phyloP scores from a whole-genome alignment of 805 yeast genomes.

The Ogataea saltuana region DNA sequence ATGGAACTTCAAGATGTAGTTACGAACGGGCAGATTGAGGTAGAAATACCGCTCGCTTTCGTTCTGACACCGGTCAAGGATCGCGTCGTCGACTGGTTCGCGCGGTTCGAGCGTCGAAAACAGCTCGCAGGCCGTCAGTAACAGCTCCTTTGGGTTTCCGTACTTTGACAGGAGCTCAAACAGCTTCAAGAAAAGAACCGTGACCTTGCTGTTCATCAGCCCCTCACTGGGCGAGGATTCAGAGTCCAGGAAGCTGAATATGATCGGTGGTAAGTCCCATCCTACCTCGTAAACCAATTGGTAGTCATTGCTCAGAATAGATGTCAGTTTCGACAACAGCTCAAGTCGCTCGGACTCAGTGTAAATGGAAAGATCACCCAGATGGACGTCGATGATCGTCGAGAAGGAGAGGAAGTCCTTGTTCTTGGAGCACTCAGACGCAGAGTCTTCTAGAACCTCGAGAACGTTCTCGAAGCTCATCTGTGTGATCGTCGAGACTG shows the following conservation, averaged over 20 bases:
- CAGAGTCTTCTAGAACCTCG: conserved; percentile 27
- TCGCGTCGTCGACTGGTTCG: conserved; percentile 7
- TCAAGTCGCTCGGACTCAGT: conserved; percentile 48
- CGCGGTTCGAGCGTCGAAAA: conserved; percentile 39
- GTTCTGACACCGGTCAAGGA: conserved; percentile 2
- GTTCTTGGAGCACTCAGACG: conserved; percentile 38
- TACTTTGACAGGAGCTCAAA: conserved; percentile 64
- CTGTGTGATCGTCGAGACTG: conserved; percentile 15
- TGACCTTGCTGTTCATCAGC: conserved; percentile 43
- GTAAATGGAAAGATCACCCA: conserved; percentile 49
- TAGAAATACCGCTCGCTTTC: conserved; percentile 19
- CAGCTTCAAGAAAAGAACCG: conserved; percentile 40
- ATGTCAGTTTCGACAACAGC: conserved; percentile 48
- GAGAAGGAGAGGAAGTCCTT: conserved; percentile 69
- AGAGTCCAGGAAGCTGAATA: conserved; percentile 53
- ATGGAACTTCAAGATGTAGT: conserved; percentile 61
- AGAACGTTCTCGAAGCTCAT: conserved; percentile 14
- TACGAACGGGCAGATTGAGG: conserved; percentile 19
- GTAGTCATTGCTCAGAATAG: conserved; percentile 45
- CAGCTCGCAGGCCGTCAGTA: conserved; percentile 69
- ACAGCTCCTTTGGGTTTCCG: conserved; percentile 82
- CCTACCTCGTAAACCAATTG: conserved; percentile 68
- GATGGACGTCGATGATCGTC: conserved; percentile 66
- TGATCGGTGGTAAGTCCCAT: conserved; percentile 84
- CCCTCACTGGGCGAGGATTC: conserved; percentile 35